These are phyloP conservation scores for Didymosphaeria variabile DNA, from an alignment of 2,329 filamentous ascomycete genomes.

Conservation along the genomic window DNA sequence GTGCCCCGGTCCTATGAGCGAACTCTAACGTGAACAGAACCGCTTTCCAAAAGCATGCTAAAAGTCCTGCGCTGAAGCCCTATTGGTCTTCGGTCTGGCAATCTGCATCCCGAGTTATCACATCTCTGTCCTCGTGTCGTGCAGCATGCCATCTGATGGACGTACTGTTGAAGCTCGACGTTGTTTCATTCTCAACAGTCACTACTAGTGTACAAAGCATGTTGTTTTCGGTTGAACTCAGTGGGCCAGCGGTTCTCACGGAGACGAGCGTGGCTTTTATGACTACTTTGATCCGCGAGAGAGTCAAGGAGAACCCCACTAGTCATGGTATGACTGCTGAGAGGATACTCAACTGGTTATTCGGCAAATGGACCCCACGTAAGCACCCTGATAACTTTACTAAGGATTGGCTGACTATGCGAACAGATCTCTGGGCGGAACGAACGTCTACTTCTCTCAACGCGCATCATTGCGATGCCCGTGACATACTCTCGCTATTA, in stretches of 20 bases:
- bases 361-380: slow-evolving; percentile 85
- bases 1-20: not conserved
- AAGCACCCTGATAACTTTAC: slow-evolving; percentile 41
- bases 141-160: slow-evolving; percentile 79
- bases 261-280: slow-evolving; percentile 82
- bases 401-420: slow-evolving; percentile 23
- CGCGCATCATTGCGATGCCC: slow-evolving; percentile 69
- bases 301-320: slow-evolving; percentile 73
- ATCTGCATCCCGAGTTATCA: slow-evolving; percentile 73
- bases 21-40: slow-evolving; percentile 31
- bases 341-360: slow-evolving; percentile 81
- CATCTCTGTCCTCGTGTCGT: slow-evolving; percentile 75
- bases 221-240: slow-evolving; percentile 79
- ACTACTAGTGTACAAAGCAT: slow-evolving; percentile 76
- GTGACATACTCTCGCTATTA: slow-evolving; percentile 75
- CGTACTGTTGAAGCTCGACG: slow-evolving; percentile 69
- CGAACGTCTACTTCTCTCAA: slow-evolving; percentile 71
- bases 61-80: slow-evolving; percentile 46
- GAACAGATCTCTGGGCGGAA: slow-evolving; percentile 62
- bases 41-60: slow-evolving; percentile 40
- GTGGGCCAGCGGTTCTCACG: slow-evolving; percentile 79
- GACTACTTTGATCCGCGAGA: slow-evolving; percentile 71
- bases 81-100: slow-evolving; percentile 82
- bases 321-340: slow-evolving; percentile 73
- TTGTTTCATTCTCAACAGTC: slow-evolving; percentile 74